Evolutionary conservation across 495 filamentous ascomycete genomes (phyloP).

Genomic region (Oidiodendron maius): DNA sequence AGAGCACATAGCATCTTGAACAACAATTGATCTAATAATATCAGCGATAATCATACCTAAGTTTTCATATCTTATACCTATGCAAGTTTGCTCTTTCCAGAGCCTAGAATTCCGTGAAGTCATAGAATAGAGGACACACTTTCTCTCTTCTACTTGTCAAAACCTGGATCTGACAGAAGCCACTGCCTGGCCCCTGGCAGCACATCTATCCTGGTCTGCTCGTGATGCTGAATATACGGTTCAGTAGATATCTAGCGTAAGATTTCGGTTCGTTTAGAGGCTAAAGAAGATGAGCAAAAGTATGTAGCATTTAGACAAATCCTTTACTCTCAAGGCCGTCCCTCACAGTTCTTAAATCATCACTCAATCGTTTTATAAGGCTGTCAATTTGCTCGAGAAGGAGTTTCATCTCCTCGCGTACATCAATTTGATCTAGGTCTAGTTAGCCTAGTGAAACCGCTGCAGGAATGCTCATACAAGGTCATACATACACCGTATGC

Average conservation of each 20-base stretch:
- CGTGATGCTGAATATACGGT: slow-evolving; percentile 19
- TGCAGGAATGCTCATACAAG: too few species aligned
- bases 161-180: slow-evolving; percentile 13
- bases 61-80: slow-evolving; percentile 4
- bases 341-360: background rate
- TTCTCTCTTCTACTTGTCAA: slow-evolving; percentile 7
- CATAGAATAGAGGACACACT: background rate
- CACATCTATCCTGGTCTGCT: slow-evolving; percentile 12
- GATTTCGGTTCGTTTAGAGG: slow-evolving; percentile 8
- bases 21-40: background rate
- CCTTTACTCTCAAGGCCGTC: background rate
- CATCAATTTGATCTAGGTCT: background rate
- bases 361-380: background rate
- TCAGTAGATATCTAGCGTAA: slow-evolving; percentile 14
- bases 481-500: too few species aligned
- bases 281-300: background rate
- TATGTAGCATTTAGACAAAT: background rate
- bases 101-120: background rate
- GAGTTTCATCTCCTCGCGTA: background rate
- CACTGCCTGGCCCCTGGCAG: slow-evolving; percentile 21
- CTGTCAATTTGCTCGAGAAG: background rate
- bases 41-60: background rate
- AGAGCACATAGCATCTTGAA: background rate
- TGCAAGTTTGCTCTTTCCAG: slow-evolving; percentile 18
- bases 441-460: too few species aligned